These are phyloP conservation scores for rapeseed (Brassica napus) DNA, from an alignment of 345 rosid species.

Conservation along the genomic window DNA sequence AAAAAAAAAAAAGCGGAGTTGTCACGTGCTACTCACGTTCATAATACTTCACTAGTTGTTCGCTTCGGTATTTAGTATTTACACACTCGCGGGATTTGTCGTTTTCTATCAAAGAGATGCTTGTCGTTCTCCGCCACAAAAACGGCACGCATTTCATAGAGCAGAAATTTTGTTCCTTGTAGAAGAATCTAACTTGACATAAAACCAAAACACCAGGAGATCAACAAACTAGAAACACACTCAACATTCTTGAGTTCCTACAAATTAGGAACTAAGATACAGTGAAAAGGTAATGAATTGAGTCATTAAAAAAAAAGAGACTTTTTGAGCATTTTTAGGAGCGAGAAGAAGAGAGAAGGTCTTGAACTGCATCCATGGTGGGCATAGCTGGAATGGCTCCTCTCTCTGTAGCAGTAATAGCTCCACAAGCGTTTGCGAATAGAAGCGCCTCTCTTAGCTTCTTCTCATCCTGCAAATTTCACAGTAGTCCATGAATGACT, in stretches of 20 bases:
- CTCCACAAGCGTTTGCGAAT: constrained; percentile 90
- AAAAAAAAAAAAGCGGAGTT: neutral
- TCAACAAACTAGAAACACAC: constrained; percentile 32
- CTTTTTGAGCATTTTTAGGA: constrained; percentile 13
- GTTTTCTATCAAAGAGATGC: neutral
- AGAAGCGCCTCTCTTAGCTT: constrained; percentile 69
- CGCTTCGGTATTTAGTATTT: neutral
- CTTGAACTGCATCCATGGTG: constrained; percentile 61
- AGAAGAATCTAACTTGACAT: neutral
- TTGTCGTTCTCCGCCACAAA: neutral
- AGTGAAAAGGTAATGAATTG: neutral
- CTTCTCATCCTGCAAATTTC: constrained; percentile 65
- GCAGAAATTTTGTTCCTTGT: neutral
- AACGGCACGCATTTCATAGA: constrained; percentile 14
- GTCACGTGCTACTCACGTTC: constrained; percentile 38
- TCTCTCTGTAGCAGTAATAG: constrained; percentile 78
- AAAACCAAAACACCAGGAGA: constrained; percentile 21
- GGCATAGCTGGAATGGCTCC: constrained; percentile 98
- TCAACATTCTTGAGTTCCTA: constrained; percentile 39
- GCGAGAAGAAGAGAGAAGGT: constrained; percentile 41
- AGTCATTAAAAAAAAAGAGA: neutral
- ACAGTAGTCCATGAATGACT: neutral
- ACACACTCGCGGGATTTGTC: neutral
- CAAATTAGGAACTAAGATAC: constrained; percentile 15
- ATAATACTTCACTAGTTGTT: neutral